Evolutionary conservation across 164 flowering plant species (phyloP).

Genomic region (Taxillus chinensis): DNA sequence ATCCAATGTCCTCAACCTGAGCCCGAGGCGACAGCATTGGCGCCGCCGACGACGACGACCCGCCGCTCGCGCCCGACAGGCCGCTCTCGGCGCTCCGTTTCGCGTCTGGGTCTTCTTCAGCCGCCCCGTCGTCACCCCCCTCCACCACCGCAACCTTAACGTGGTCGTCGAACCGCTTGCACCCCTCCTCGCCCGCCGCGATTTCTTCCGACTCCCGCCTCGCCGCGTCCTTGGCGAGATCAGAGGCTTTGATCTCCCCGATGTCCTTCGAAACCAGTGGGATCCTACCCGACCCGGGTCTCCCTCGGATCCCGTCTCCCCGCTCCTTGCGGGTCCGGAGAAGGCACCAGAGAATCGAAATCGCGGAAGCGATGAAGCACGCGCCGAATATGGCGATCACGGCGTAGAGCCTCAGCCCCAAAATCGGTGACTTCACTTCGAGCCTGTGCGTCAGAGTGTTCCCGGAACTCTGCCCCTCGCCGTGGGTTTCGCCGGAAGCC

Average conservation of each 20-base stretch:
- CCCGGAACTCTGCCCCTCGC: background rate
- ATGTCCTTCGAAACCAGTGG: conserved; percentile 47
- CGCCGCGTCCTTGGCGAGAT: conserved; percentile 5
- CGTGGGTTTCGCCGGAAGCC: background rate
- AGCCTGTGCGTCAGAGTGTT: conserved; percentile 11
- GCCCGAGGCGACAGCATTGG: conserved; percentile 12
- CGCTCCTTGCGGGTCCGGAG: conserved; percentile 28
- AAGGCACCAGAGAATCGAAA: conserved; percentile 25
- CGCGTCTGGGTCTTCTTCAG: background rate
- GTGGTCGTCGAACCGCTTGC: conserved; percentile 3
- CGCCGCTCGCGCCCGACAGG: conserved; percentile 15
- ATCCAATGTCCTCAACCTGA: conserved; percentile 41
- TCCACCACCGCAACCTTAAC: background rate
- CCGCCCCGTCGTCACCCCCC: background rate
- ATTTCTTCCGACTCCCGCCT: conserved; percentile 2
- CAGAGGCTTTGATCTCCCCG: conserved; percentile 23
- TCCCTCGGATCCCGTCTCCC: conserved; percentile 8
- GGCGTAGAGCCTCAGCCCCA: conserved; percentile 40
- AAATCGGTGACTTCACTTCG: conserved; percentile 23
- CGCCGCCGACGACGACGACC: conserved; percentile 20
- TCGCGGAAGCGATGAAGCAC: conserved; percentile 11
- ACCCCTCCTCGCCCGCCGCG: conserved; percentile 11
- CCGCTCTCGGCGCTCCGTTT: conserved; percentile 7
- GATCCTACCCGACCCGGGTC: conserved; percentile 35
- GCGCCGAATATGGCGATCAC: conserved; percentile 20